Base-by-base conservation (phyloP, 108 stramenopile genomes). In the Schizochytrium sp. region DNA sequence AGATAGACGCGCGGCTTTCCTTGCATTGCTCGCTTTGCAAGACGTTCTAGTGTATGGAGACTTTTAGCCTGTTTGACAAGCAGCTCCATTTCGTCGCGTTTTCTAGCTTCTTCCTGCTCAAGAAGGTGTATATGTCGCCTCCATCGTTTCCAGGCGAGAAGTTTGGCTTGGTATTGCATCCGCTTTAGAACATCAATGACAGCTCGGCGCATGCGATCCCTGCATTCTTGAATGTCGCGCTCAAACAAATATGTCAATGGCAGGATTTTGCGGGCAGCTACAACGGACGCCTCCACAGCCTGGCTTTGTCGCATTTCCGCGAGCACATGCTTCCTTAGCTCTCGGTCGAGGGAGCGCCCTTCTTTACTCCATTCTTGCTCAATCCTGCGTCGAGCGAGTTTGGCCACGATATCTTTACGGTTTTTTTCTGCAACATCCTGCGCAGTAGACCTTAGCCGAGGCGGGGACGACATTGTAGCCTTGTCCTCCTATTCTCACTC, bases 131-230 rank as follows among this genome's bases (percentile, higher is more conserved):
- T 8, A 17, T 83, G 76, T 53, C 76, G 19, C 28, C 55, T 83
- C 76, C 76, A 83, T 12, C 53, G 47, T 5, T 53, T 17, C 47
- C 47, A 55, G 4, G 76, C 76, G 47, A 55, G 47, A 10, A 38
- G 13, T 28, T 83, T 83, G 28, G 50, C 76, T 83, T 83, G 76
- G 15, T 12, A 2, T 28, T 83, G 76, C 50, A 83, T 49, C n/a
- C 76, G 76, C 47, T 49, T 83, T 47, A 83, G 50, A 5, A 83
- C 76, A 42, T 83, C 76, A 53, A 83, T 53, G 45, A 83, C 76
- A 10, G 76, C 76, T 47, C 76, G 76, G 10, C 53, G 47, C 76
- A 83, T 83, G 76, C 76, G 76, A 13, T 83, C 76, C 45, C 76
- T 46, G 2, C 76, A 83, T 17, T 49, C 76, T 2, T 83, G 76